phyloP scores from a whole-genome alignment of 176 grass and related monocot species.

The Aegilops sharonensis region DNA sequence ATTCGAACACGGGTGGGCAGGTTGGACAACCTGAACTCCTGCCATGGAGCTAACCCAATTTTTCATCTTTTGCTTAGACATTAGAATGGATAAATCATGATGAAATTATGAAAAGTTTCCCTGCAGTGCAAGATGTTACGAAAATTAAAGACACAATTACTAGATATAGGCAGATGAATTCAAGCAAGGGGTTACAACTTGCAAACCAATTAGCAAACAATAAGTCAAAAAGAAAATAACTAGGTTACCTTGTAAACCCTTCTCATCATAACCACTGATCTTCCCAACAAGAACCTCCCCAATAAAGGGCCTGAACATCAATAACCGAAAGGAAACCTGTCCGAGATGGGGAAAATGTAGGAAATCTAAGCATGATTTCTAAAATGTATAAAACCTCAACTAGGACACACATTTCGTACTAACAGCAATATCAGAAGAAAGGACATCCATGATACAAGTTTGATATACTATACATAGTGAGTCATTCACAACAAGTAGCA shows the following conservation, averaged over 20 bases:
- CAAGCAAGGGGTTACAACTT: background rate
- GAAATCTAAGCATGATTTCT: background rate
- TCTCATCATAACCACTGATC: conserved; percentile 75
- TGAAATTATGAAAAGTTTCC: conserved; percentile 5
- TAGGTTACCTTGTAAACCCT: conserved; percentile 64
- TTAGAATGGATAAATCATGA: background rate
- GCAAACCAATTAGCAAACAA: background rate
- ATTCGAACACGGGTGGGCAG: no score
- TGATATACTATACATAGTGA: background rate
- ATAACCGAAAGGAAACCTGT: conserved; percentile 75
- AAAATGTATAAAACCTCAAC: background rate
- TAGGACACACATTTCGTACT: background rate
- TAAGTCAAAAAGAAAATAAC: conserved; percentile 18
- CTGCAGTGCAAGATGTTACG: background rate
- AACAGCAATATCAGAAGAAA: background rate
- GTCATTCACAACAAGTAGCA: background rate
- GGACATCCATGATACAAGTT: background rate
- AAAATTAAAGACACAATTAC: background rate
- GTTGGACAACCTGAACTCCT: no score
- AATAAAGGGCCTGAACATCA: conserved; percentile 81
- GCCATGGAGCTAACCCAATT: background rate
- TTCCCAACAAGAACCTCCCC: conserved; percentile 86
- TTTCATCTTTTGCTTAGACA: background rate
- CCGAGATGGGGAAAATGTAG: background rate
- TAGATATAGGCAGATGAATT: background rate